Base-by-base conservation (phyloP, 208 protist species). In the Perkinsela sp. region DNA sequence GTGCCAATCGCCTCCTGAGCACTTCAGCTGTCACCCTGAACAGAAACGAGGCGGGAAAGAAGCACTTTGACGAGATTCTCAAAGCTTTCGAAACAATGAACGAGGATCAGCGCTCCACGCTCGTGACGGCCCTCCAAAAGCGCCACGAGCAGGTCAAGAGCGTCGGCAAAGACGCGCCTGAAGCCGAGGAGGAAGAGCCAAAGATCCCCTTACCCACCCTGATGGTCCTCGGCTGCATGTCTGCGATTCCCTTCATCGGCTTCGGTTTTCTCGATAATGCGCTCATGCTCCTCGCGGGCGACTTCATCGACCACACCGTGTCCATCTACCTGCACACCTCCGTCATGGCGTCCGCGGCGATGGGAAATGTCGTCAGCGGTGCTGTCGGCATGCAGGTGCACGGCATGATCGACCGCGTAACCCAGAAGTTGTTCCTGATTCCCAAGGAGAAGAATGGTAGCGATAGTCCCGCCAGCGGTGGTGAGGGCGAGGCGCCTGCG, bases 191-290 rank as follows among this genome's bases (percentile, higher is more conserved):
- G 22, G 22, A 22, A n/a, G 40, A 57, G 22, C 40, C 40, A 22
- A 6, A 22, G 22, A 73, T 89, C 29, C 81, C 86, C 0, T 72
- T 85, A 28, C 69, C 75, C 2, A 76, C 77, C 0, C 74, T 92
- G 22, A 70, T 78, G 1, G 74, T 87, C 68, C 81, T 92, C 67
- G 87, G 81, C 1, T 73, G 88, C 29, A 80, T 81, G 71, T 83
- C 87, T 1, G 87, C 74, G 1, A 79, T 92, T 48, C 87, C 87
- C 1, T 92, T 92, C 78, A 85, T 92, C 28, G 87, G 87, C 1
- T 92, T 92, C 74, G 87, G 87, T 28, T 90, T 92, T 67, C 75
- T 92, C 6, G 87, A 92, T 76, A 92, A 92, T 70, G 79, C 85
- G 1, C 78, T 76, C 13, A 92, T 92, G 87, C 87, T 92, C 73